Percentiles rank a stretch among this genome's conserved stretches.
phyloP scores from a whole-genome alignment of 176 grass and related monocot species.

The Rhynchospora pubera region DNA sequence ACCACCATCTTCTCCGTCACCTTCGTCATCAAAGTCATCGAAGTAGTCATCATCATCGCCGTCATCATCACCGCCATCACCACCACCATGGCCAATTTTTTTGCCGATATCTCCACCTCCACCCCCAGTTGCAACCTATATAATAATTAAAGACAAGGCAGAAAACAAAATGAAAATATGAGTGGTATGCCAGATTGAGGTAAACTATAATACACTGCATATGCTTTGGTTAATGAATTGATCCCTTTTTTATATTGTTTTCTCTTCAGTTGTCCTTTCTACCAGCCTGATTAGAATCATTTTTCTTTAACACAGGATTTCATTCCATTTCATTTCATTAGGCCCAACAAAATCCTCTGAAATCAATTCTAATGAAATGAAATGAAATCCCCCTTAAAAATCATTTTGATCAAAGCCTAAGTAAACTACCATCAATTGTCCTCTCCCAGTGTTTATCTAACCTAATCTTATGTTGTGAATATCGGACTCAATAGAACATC shows the following conservation, averaged over 20 bases:
- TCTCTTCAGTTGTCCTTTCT: neutral
- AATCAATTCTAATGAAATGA: too few relatives aligned
- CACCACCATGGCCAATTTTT: conserved; percentile 83
- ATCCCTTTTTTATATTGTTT: neutral
- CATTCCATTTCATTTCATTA: too few relatives aligned
- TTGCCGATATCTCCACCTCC: conserved; percentile 95
- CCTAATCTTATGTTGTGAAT: neutral
- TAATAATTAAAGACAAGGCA: neutral
- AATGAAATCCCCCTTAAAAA: too few relatives aligned
- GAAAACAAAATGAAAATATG: conserved; percentile 18
- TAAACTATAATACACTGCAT: neutral
- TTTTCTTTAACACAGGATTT: too few relatives aligned
- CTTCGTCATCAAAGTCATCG: conserved; percentile 91
- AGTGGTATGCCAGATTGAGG: neutral
- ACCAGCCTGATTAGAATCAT: too few relatives aligned
- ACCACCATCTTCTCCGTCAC: conserved; percentile 75
- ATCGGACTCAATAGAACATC: too few relatives aligned
- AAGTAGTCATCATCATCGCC: conserved; percentile 98
- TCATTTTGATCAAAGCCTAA: too few relatives aligned
- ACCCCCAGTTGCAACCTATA: conserved; percentile 71
- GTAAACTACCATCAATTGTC: neutral
- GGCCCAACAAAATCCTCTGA: too few relatives aligned
- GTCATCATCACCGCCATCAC: conserved; percentile 93
- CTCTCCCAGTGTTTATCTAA: neutral
- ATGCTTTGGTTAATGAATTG: neutral